These are phyloP conservation scores for Penicillium ochrochloron DNA, from an alignment of 495 filamentous ascomycete genomes.

Conservation along the genomic window DNA sequence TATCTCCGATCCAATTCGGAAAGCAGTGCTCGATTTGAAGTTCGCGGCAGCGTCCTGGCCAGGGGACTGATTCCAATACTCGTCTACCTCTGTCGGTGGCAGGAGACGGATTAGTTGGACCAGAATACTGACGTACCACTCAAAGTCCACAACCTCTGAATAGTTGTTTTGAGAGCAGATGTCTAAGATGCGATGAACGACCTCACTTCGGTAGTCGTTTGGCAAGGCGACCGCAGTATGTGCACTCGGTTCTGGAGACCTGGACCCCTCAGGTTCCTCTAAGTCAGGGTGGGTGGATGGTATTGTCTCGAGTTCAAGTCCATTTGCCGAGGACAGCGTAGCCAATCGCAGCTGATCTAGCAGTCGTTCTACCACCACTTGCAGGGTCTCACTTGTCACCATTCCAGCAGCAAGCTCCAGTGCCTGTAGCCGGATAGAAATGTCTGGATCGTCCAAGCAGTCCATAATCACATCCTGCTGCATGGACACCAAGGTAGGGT, in stretches of 20 bases:
- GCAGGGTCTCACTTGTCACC: constrained; percentile 82
- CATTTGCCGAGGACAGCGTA: constrained; percentile 42
- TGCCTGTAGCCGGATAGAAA: constrained; percentile 93
- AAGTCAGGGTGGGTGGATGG: not conserved
- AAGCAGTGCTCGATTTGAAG: constrained; percentile 51
- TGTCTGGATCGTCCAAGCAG: constrained; percentile 93
- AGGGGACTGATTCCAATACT: constrained; percentile 27
- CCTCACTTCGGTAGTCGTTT: constrained; percentile 78
- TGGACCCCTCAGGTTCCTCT: constrained; percentile 14
- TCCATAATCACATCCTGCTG: constrained; percentile 96
- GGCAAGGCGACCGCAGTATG: constrained; percentile 57
- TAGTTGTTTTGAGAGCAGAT: constrained; percentile 95
- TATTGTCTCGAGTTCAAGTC: constrained; percentile 3
- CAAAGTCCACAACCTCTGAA: constrained; percentile 82
- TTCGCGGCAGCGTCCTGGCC: constrained; percentile 25
- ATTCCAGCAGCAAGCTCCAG: constrained; percentile 90
- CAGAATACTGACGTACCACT: constrained; percentile 91
- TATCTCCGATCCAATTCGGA: constrained; percentile 79
- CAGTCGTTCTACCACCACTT: constrained; percentile 81
- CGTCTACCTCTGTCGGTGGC: constrained; percentile 38
- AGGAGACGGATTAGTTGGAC: constrained; percentile 78
- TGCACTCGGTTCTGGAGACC: constrained; percentile 6
- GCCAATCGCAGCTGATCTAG: constrained; percentile 74
- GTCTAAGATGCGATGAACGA: constrained; percentile 78
- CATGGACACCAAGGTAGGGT: constrained; percentile 82